Conservation (phyloP, 495 filamentous ascomycete genomes). For the Lophiotrema nucula region DNA sequence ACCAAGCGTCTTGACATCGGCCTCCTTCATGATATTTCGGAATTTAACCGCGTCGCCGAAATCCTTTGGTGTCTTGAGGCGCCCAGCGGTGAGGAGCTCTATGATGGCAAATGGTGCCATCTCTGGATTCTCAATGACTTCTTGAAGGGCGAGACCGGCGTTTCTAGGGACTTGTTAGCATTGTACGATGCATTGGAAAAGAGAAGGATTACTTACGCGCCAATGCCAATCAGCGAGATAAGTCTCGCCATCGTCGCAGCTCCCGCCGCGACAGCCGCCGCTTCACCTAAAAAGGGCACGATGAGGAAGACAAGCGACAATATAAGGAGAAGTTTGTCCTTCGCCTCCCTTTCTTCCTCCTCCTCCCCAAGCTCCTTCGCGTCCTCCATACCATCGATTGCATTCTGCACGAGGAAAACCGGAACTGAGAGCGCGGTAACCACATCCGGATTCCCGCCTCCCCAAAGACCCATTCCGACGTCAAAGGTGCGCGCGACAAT, state of each 20-base stretch:
- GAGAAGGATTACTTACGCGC: too few relatives aligned
- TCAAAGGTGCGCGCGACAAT: not conserved
- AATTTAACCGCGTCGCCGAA: not conserved
- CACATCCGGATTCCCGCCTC: not conserved
- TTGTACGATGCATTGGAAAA: not conserved
- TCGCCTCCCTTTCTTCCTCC: not conserved
- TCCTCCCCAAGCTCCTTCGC: not conserved
- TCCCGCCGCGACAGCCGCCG: not conserved
- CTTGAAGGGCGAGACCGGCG: not conserved
- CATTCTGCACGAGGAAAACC: not conserved
- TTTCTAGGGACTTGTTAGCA: not conserved
- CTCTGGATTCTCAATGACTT: not conserved
- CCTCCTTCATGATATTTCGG: not conserved
- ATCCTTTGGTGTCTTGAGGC: not conserved
- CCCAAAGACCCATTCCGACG: not conserved
- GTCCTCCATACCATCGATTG: not conserved
- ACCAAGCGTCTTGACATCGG: not conserved
- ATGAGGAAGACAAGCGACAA: not conserved
- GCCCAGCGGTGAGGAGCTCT: not conserved
- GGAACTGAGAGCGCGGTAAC: not conserved
- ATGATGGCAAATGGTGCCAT: constrained; percentile 3
- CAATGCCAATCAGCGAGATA: not conserved
- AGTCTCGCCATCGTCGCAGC: not conserved
- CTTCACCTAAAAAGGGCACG: not conserved
- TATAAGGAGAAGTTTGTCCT: not conserved